phyloP scores from a whole-genome alignment of 2,329 filamentous ascomycete species.

The Periglandula ipomoeae region DNA sequence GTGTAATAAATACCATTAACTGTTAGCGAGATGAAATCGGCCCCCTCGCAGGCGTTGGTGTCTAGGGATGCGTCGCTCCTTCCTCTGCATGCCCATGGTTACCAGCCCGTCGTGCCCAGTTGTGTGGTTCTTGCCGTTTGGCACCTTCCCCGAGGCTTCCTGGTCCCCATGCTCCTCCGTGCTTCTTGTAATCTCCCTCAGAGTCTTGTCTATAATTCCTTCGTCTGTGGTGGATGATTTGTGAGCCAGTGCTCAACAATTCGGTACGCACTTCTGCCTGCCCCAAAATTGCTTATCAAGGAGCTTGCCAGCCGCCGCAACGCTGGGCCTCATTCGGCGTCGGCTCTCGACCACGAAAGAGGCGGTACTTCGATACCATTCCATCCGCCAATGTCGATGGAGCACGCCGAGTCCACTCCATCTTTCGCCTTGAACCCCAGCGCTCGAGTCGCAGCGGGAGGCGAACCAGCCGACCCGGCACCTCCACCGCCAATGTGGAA shows the following conservation, averaged over 20 bases:
- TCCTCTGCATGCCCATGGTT: background rate
- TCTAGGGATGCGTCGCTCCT: background rate
- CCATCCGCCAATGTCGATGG: background rate
- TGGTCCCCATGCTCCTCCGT: too few species aligned
- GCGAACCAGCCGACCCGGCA: slow-evolving; percentile 6
- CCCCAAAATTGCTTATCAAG: background rate
- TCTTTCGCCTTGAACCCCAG: too few species aligned
- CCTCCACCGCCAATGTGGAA: slow-evolving; percentile 5
- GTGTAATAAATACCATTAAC: too few species aligned
- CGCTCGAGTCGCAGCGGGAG: too few species aligned
- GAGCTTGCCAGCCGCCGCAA: background rate
- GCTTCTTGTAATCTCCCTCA: too few species aligned
- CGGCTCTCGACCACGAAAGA: background rate
- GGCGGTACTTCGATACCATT: background rate
- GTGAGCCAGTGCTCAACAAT: too few species aligned
- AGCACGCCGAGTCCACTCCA: background rate
- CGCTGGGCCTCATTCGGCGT: background rate
- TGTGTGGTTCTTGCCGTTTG: too few species aligned
- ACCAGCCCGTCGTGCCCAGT: background rate
- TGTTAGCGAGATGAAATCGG: background rate
- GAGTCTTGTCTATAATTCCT: too few species aligned
- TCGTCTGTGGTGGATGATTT: too few species aligned
- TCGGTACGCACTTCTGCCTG: too few species aligned
- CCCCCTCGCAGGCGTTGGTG: background rate
- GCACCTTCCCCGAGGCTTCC: too few species aligned